Evolutionary conservation across 371 early-diverging fungal species (phyloP).

Genomic region (Mortierella sp.): DNA sequence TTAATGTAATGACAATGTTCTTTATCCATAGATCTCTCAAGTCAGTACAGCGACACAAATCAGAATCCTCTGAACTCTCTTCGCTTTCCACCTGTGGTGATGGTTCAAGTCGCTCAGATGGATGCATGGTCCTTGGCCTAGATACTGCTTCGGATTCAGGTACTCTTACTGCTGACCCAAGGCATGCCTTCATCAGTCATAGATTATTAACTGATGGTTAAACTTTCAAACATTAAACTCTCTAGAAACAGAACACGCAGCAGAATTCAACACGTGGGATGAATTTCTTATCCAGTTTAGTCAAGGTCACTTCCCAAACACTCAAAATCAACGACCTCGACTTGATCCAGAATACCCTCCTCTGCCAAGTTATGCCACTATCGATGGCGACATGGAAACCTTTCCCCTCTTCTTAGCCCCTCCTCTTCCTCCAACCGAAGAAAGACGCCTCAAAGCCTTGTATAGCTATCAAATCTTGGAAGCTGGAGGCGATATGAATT

Average conservation of each 20-base stretch:
- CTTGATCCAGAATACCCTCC: conserved; percentile 22
- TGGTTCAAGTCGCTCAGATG: neutral
- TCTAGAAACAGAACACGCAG: neutral
- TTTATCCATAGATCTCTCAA: neutral
- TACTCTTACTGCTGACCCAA: conserved; percentile 9
- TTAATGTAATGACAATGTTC: neutral
- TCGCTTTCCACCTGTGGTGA: neutral
- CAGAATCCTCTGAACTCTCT: conserved; percentile 4
- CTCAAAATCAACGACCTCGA: conserved; percentile 7
- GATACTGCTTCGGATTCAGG: conserved; percentile 12
- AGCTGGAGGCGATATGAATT: conserved; percentile 46
- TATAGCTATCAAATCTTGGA: conserved; percentile 50
- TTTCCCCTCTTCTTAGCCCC: conserved; percentile 31
- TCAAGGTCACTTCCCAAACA: conserved; percentile 31
- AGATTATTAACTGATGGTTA: conserved; percentile 5
- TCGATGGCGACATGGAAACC: neutral
- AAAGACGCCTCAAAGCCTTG: conserved; percentile 38
- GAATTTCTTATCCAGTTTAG: conserved; percentile 29
- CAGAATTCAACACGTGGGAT: conserved; percentile 26
- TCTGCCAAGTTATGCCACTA: conserved; percentile 20
- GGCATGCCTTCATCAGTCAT: conserved; percentile 1
- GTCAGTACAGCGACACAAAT: conserved; percentile 11
- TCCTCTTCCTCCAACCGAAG: conserved; percentile 45
- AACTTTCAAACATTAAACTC: neutral
- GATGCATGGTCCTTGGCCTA: conserved; percentile 7